A percentile compares a stretch with the other conserved stretches of the same genome.
Evolutionary conservation across 768 basidiomycete species (phyloP).

Genomic region (Rhodocollybia butyracea): DNA sequence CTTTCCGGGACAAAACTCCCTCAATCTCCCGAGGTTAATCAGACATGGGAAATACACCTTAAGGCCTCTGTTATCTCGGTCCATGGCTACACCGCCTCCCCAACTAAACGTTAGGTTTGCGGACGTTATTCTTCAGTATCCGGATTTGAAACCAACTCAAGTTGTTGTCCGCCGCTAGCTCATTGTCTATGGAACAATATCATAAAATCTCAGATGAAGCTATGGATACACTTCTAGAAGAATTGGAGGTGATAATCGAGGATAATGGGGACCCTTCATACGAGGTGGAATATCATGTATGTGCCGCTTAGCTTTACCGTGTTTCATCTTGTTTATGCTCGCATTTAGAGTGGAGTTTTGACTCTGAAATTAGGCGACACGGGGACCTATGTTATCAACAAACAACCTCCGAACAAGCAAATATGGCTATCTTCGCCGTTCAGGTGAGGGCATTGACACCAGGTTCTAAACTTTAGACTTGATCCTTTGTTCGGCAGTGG

Average conservation of each 20-base stretch:
- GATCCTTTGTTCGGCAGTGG: conserved; percentile 48
- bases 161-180: conserved; percentile 23
- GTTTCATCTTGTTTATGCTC: neutral
- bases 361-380: conserved; percentile 72
- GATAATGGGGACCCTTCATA: conserved; percentile 47
- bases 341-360: conserved; percentile 78
- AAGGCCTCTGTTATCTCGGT: conserved; percentile 17
- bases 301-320: conserved; percentile 21
- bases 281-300: conserved; percentile 89
- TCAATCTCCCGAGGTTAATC: neutral
- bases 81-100: conserved; percentile 51
- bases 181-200: conserved; percentile 63
- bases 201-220: conserved; percentile 69
- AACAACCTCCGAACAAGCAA: conserved; percentile 96
- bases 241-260: conserved; percentile 72
- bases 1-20: neutral
- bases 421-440: conserved; percentile 92
- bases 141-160: neutral
- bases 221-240: conserved; percentile 75
- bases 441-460: conserved; percentile 50
- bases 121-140: neutral
- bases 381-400: conserved; percentile 94
- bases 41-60: neutral
- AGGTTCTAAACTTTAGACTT: neutral
- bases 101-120: conserved; percentile 54